Conservation (phyloP, 2,329 filamentous ascomycete species). For the Lecanoromycetidae sp. region DNA sequence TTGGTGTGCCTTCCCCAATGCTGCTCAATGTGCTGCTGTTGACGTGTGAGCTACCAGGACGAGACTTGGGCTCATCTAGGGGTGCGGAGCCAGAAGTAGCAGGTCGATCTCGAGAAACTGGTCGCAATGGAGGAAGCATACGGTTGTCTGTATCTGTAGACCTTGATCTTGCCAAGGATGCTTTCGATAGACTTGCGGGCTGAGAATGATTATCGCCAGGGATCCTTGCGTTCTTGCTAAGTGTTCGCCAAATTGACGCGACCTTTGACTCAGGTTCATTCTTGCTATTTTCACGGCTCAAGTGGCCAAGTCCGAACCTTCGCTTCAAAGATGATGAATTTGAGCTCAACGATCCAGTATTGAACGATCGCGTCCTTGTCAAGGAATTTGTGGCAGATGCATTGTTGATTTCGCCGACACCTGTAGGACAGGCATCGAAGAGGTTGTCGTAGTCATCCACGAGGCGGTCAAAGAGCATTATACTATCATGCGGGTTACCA, state of each 20-base stretch:
- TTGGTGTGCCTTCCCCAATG: slow-evolving; percentile 39
- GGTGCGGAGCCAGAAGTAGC: slow-evolving; percentile 36
- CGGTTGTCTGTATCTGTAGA: slow-evolving; percentile 60
- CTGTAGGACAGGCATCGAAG: slow-evolving; percentile 52
- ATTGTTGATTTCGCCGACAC: slow-evolving; percentile 17
- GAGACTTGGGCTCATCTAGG: slow-evolving; percentile 35
- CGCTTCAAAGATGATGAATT: slow-evolving; percentile 76
- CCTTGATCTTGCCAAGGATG: slow-evolving; percentile 54
- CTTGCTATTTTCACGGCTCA: slow-evolving; percentile 74
- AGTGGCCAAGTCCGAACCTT: slow-evolving; percentile 62
- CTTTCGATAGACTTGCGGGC: slow-evolving; percentile 52
- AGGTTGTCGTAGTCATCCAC: slow-evolving; percentile 81
- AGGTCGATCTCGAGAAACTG: slow-evolving; percentile 44
- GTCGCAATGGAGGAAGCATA: slow-evolving; percentile 36
- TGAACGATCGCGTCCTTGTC: slow-evolving; percentile 47
- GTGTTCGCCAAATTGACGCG: slow-evolving; percentile 69
- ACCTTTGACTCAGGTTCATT: slow-evolving; percentile 55
- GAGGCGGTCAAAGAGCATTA: slow-evolving; percentile 75
- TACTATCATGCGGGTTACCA: slow-evolving; percentile 66
- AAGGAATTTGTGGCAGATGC: slow-evolving; percentile 35
- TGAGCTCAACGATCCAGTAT: slow-evolving; percentile 65
- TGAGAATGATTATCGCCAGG: slow-evolving; percentile 44
- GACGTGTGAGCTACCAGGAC: slow-evolving; percentile 36
- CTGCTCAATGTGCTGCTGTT: slow-evolving; percentile 37
- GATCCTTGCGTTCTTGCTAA: slow-evolving; percentile 65